Conservation (phyloP, 2,329 filamentous ascomycete genomes). For the Colletotrichum navitas region DNA sequence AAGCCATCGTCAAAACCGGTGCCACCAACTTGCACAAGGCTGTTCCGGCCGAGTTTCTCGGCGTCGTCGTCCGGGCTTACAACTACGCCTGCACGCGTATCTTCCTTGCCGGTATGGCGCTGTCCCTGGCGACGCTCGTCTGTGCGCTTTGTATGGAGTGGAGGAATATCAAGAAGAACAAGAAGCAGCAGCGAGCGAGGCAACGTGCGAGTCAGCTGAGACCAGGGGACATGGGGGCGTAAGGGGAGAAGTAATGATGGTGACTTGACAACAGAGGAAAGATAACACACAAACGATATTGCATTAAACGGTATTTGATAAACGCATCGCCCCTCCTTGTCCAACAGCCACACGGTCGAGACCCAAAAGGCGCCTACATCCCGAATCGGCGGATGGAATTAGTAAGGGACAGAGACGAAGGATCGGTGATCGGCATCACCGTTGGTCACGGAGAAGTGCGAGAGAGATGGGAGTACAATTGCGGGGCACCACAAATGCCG, state of each 20-base stretch:
- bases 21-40: slow-evolving; percentile 70
- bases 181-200: slow-evolving; percentile 30
- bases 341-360: background rate
- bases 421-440: background rate
- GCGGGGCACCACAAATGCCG: background rate
- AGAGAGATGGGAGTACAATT: background rate
- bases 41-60: slow-evolving; percentile 64
- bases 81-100: slow-evolving; percentile 72
- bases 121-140: slow-evolving; percentile 67
- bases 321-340: background rate
- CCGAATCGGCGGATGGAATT: background rate
- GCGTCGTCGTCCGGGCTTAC: slow-evolving; percentile 71
- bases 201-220: slow-evolving; percentile 21
- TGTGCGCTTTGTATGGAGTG: slow-evolving; percentile 73
- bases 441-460: background rate
- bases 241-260: background rate
- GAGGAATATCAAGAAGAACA: slow-evolving; percentile 73
- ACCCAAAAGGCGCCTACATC: background rate
- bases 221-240: slow-evolving; percentile 18
- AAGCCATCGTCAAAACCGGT: slow-evolving; percentile 60
- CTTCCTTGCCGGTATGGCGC: slow-evolving; percentile 72
- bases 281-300: background rate
- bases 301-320: background rate
- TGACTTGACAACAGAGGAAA: background rate
- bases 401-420: background rate